Evolutionary conservation across 2,329 filamentous ascomycete genomes (phyloP), one percentile per base, ranked within the genome.

Genomic region (Colletotrichum sp.): DNA sequence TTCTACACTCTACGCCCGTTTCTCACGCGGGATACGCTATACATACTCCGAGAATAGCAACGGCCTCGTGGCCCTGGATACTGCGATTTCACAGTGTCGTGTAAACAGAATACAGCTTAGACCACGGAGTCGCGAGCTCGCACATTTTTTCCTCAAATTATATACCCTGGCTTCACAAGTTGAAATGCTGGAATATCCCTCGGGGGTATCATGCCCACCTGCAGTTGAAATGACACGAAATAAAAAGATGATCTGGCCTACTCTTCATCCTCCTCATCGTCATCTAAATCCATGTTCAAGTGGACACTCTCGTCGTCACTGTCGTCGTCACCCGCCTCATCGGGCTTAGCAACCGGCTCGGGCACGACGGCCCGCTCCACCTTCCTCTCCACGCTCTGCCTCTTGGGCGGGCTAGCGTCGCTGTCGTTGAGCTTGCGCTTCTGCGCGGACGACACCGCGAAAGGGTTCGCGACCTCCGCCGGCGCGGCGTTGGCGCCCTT

Each of bases 221-320:
- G 32, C 55, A 34, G 13, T 36, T 52, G 34, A 68, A 26, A 24
- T 65, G 70, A 52, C 65, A 52, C 34, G 64, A 65, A n/a, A n/a
- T 39, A 39, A 16, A 34, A 21, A 8, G 0, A 21, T 13, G 3
- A 6, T 21, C n/a, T 52, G 16, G 8, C 18, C 28, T 32, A 21
- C 59, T 77, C 78, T 59, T 76, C 76, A 2, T 78, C 83, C 0
- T 84, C 87, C 1, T 86, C 86, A 12, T 89, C 87, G 18, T 89
- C 89, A 12, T 92, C 90, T 12, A 92, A 81, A 62, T 90, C 90
- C 89, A 92, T 92, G 71, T 92, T 90, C 72, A 92, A 83, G 82
- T 92, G 89, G 15, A 92, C 88, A 75, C 90, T 92, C 71, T 88
- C 89, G 72, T 91, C 89, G 16, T 87, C 87, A 36, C 87, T 86